phyloP scores from a whole-genome alignment of 2,329 filamentous ascomycete species.

The Penicillium paneum region DNA sequence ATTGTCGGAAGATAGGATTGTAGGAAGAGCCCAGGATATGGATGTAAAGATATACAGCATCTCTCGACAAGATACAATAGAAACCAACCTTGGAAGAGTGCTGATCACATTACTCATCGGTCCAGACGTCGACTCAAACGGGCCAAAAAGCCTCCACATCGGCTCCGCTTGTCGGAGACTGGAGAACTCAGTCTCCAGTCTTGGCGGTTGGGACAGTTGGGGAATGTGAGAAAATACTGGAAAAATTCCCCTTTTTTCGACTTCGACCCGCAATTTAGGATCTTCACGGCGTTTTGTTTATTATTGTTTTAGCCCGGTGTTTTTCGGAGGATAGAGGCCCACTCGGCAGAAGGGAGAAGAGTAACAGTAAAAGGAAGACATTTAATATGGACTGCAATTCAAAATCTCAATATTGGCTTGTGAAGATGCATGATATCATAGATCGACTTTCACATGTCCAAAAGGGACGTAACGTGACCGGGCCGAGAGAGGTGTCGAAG shows the following conservation, averaged over 20 bases:
- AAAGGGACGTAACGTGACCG: conserved; percentile 17
- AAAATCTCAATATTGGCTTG: not conserved
- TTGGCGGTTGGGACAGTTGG: conserved; percentile 6
- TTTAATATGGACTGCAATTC: not conserved
- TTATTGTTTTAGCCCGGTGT: not conserved
- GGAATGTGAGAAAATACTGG: conserved; percentile 8
- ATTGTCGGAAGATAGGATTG: too few relatives aligned
- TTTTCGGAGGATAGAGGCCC: not conserved
- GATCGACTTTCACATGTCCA: not conserved
- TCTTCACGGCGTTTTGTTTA: not conserved
- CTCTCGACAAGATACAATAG: not conserved
- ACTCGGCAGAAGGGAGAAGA: not conserved
- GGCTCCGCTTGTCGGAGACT: conserved; percentile 7
- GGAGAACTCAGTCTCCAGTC: conserved; percentile 1
- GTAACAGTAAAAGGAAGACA: not conserved
- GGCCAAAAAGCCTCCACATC: not conserved
- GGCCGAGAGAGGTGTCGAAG: conserved; percentile 13
- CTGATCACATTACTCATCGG: conserved; percentile 3
- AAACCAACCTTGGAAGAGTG: not conserved
- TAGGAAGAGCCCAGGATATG: not conserved
- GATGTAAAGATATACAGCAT: not conserved
- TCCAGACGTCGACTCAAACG: not conserved
- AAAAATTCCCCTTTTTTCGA: not conserved
- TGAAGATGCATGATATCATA: not conserved
- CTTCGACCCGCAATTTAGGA: not conserved